phyloP scores from a whole-genome alignment of 257 asterid species.

The Galeopsis tetrahit region DNA sequence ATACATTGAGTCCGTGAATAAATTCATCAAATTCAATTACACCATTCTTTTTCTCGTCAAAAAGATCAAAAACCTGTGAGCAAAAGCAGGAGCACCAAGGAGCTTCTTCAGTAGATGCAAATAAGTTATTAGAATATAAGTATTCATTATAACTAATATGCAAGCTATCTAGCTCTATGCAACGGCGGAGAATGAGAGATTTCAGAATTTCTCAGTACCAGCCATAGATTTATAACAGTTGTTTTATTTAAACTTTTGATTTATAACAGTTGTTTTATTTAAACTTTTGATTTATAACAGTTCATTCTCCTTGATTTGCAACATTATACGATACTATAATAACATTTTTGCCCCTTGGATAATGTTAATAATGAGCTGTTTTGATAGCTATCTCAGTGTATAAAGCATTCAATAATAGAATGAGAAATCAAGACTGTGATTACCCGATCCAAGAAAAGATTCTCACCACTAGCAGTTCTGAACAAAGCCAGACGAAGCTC shows the following conservation, averaged over 20 bases:
- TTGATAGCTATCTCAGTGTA: neutral
- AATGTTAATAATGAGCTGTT: neutral
- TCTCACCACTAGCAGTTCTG: conserved; percentile 66
- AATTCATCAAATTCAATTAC: conserved; percentile 87
- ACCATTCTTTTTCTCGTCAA: conserved; percentile 80
- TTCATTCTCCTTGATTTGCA: neutral
- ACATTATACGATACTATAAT: neutral
- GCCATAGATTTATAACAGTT: neutral
- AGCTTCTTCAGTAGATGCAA: conserved; percentile 12
- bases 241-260: neutral
- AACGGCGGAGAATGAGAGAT: neutral
- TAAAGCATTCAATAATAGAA: neutral
- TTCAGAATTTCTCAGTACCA: neutral
- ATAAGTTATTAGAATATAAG: neutral
- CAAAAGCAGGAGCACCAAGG: conserved; percentile 10
- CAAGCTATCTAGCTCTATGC: neutral
- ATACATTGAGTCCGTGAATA: conserved; percentile 67
- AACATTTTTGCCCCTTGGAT: neutral
- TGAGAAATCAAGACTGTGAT: conserved; percentile 30
- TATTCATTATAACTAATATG: neutral
- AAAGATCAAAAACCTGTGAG: conserved; percentile 75
- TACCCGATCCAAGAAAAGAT: conserved; percentile 90
- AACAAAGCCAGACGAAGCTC: conserved; percentile 89
- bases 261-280: neutral
- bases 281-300: neutral